Percentiles rank a stretch among this genome's conserved stretches.
Evolutionary conservation across 2,329 filamentous ascomycete species (phyloP).

Genomic region (Hypoxylon sp.): DNA sequence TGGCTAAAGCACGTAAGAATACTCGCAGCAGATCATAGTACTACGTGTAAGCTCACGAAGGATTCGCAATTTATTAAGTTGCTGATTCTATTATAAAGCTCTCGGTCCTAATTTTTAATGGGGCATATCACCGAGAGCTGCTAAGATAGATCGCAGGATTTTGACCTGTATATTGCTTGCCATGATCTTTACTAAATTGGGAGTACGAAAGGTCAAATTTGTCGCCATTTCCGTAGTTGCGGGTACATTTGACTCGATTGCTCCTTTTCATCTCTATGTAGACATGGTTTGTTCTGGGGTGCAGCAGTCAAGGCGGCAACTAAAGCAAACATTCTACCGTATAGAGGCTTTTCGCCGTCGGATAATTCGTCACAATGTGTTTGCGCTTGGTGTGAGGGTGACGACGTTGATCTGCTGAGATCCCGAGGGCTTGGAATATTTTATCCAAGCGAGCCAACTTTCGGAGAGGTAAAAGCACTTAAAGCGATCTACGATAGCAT

Average conservation of each 20-base stretch:
- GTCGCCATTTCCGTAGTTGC: background rate
- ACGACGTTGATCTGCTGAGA: slow-evolving; percentile 32
- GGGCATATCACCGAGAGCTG: slow-evolving; percentile 4
- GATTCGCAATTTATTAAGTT: slow-evolving; percentile 23
- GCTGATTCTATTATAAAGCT: slow-evolving; percentile 16
- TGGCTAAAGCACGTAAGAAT: slow-evolving; percentile 17
- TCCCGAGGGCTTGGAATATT: slow-evolving; percentile 45
- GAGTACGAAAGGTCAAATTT: background rate
- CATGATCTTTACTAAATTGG: slow-evolving; percentile 3
- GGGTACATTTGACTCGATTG: background rate
- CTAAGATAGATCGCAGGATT: slow-evolving; percentile 17
- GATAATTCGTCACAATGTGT: slow-evolving; percentile 14
- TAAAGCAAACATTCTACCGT: slow-evolving; percentile 23
- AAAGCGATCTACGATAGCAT: slow-evolving; percentile 35
- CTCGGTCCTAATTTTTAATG: slow-evolving; percentile 16
- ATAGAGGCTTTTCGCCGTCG: background rate
- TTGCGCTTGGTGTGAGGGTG: slow-evolving; percentile 18
- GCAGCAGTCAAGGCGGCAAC: background rate
- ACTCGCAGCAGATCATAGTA: slow-evolving; percentile 23
- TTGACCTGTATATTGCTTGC: slow-evolving; percentile 8
- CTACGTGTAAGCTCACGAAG: slow-evolving; percentile 25
- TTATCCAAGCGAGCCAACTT: slow-evolving; percentile 36
- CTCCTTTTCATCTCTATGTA: background rate
- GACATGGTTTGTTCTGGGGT: slow-evolving; percentile 5
- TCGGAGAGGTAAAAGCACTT: slow-evolving; percentile 28